phyloP scores from a whole-genome alignment of 306 rosid species.

The Quercus ilex region DNA sequence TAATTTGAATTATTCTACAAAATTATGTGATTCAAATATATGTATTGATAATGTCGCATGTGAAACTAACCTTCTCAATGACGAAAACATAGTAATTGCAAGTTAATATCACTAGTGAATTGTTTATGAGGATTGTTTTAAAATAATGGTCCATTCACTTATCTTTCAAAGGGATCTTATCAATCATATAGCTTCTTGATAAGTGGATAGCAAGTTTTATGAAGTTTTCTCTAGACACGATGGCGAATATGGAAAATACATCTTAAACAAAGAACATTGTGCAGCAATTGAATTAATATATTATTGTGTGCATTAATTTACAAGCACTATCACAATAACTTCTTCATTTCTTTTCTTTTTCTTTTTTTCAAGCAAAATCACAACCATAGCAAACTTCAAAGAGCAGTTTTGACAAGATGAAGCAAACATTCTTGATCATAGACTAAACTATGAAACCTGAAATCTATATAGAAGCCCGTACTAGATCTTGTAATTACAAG shows the following conservation, averaged over 20 bases:
- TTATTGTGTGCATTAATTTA: background rate
- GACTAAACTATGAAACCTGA: conserved; percentile 14
- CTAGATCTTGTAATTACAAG: conserved; percentile 26
- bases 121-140: background rate
- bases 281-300: background rate
- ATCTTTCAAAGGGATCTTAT: background rate
- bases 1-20: too few relatives aligned
- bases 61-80: background rate
- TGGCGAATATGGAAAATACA: background rate
- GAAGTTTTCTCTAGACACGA: background rate
- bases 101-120: background rate
- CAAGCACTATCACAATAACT: background rate
- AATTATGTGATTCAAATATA: too few relatives aligned
- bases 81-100: background rate
- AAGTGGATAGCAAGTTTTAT: background rate
- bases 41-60: background rate
- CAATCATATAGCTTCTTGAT: background rate
- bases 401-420: background rate
- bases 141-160: background rate
- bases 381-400: background rate
- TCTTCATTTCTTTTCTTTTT: background rate
- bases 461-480: conserved; percentile 30
- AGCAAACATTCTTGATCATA: conserved; percentile 4
- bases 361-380: background rate
- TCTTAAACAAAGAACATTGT: background rate